Evolutionary conservation across 306 rosid species (phyloP), one percentile per base, ranked within the genome.

Genomic region (Neltuma alba): DNA sequence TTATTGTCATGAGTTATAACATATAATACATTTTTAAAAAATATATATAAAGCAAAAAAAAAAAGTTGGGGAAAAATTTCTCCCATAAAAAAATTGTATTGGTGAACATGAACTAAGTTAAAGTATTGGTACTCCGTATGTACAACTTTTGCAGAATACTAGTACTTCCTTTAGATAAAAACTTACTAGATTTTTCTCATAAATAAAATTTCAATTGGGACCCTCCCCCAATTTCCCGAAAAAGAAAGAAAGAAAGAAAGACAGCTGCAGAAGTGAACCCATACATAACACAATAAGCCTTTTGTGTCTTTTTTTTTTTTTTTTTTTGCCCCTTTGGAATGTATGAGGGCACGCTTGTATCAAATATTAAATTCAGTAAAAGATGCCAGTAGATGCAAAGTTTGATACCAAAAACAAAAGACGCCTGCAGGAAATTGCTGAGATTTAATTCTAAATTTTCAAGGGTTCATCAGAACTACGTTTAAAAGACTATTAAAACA

Each of bases 401-500:
- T 12, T 60, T 58, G 65, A 20, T 27, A 27, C 37, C 38, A 5
- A 62, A 7, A 31, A 16, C 7, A 16, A 62, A 30, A 31, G 71
- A 62, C 42, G 72, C 45, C 12, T 28, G n/a, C 6, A 38, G 20
- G 54, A 63, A 74, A 66, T 34, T 41, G 80, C 61, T 36, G 23
- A 47, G 21, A 27, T 69, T 48, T 28, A 69, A 64, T 42, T 78
- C 68, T 75, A 62, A 62, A 25, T 48, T 72, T 5, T 4, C 2
- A 42, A 70, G 6, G 31, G 61, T 60, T 47, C 55, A 54, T 45
- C 28, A 54, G 47, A 76, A 66, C 60, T 75, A 61, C 41, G 82
- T 47, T 76, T 78, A 54, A 77, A 62, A 58, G 79, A 80, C 78
- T 74, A 70, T 5, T 5, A 72, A 25, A 41, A 82, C 62, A 83